A percentile compares a stretch with the other conserved stretches of the same genome.
phyloP scores from a whole-genome alignment of 345 rosid species.

The Acer negundo region DNA sequence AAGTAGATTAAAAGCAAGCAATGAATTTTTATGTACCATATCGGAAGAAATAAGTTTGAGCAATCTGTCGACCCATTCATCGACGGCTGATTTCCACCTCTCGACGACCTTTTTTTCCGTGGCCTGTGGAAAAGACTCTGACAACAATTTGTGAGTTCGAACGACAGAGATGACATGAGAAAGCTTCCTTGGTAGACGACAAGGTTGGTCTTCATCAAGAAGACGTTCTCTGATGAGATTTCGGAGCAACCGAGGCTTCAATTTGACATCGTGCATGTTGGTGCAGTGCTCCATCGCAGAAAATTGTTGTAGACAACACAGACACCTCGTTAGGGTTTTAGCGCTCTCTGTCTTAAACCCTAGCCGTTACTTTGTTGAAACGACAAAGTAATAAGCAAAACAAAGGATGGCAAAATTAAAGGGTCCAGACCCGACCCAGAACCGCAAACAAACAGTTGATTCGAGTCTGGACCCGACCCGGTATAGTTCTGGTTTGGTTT shows the following conservation, averaged over 20 bases:
- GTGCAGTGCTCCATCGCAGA: conserved; percentile 41
- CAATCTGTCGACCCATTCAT: conserved; percentile 66
- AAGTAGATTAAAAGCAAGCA: neutral
- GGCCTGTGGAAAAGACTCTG: conserved; percentile 39
- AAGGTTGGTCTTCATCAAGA: conserved; percentile 61
- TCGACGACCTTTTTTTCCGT: conserved; percentile 35
- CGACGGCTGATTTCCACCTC: conserved; percentile 64
- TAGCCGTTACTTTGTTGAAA: neutral
- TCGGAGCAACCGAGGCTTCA: conserved; percentile 65
- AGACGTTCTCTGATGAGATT: conserved; percentile 51
- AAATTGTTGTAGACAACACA: conserved; percentile 23
- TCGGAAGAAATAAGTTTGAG: conserved; percentile 44
- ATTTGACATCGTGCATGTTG: conserved; percentile 50
- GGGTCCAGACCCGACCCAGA: no score
- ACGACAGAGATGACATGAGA: conserved; percentile 44
- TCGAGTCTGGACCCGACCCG: no score
- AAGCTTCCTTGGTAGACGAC: conserved; percentile 38
- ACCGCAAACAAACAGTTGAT: no score
- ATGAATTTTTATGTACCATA: conserved; percentile 40
- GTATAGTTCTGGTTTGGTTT: no score
- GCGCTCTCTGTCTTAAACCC: neutral
- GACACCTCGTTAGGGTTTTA: neutral
- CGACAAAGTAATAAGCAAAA: no score
- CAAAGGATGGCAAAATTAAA: no score
- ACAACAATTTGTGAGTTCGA: conserved; percentile 54